Percentiles rank a stretch among this genome's conserved stretches.
These are phyloP conservation scores for Chaetomiaceae sp. DNA, from an alignment of 2,329 filamentous ascomycete genomes.

Conservation along the genomic window DNA sequence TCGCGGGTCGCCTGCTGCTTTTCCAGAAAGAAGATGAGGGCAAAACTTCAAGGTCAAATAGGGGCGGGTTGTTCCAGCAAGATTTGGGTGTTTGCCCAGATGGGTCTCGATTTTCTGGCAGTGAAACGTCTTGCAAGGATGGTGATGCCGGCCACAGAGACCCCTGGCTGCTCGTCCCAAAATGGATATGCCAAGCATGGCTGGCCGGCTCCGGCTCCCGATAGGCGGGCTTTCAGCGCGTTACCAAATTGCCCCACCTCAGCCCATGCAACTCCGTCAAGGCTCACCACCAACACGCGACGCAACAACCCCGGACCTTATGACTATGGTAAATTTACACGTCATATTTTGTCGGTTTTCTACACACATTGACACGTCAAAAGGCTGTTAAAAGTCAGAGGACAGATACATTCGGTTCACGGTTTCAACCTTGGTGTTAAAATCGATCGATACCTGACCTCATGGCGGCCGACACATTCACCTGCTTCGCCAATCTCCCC, in stretches of 20 bases:
- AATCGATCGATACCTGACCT: too few relatives aligned
- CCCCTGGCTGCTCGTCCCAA: background rate
- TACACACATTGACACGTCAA: too few relatives aligned
- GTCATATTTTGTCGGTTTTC: too few relatives aligned
- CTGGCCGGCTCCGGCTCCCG: background rate
- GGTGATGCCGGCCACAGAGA: background rate
- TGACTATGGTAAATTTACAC: too few relatives aligned
- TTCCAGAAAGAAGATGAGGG: background rate
- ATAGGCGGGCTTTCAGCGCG: background rate
- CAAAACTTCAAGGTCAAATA: background rate
- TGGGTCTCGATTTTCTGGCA: constrained; percentile 10
- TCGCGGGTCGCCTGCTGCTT: constrained; percentile 3
- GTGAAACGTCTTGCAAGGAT: constrained; percentile 9
- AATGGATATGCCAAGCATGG: background rate
- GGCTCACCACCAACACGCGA: background rate
- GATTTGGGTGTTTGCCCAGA: constrained; percentile 5
- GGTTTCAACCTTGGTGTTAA: too few relatives aligned
- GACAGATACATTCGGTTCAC: too few relatives aligned
- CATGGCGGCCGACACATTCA: background rate
- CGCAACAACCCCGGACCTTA: too few relatives aligned
- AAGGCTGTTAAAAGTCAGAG: too few relatives aligned
- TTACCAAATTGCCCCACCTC: constrained; percentile 2
- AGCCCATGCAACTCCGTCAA: background rate
- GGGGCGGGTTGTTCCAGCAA: constrained; percentile 7
- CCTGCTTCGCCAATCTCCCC: background rate